A percentile compares a stretch with the other conserved stretches of the same genome.
These are phyloP conservation scores for Grosmannia clavigera DNA, from an alignment of 2,329 filamentous ascomycete genomes.

Conservation along the genomic window DNA sequence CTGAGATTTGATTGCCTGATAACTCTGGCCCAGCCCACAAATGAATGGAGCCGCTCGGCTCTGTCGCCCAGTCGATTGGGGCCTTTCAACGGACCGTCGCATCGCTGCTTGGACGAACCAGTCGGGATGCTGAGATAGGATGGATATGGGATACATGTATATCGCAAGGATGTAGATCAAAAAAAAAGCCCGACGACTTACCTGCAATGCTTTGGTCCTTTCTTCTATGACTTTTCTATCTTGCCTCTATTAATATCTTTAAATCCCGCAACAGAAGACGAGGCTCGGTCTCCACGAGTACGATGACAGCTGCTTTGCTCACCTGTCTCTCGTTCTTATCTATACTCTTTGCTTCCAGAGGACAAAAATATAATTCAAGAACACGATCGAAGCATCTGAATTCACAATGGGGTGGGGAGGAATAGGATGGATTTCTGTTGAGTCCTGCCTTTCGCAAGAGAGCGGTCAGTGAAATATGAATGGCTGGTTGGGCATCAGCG, in stretches of 20 bases:
- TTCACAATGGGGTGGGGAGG: conserved; percentile 7
- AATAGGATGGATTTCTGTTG: conserved; percentile 6
- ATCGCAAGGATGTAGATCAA: neutral
- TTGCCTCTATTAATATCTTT: neutral
- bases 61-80: conserved; percentile 1
- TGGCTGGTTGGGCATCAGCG: conserved; percentile 22
- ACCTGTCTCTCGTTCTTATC: neutral
- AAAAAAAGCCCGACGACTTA: neutral
- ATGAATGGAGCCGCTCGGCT: neutral
- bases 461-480: conserved; percentile 21
- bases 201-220: neutral
- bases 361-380: neutral
- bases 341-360: neutral
- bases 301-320: neutral
- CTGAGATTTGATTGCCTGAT: neutral
- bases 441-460: conserved; percentile 10
- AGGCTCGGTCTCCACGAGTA: neutral
- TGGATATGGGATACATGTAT: neutral
- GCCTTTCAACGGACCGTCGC: neutral
- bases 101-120: neutral
- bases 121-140: neutral
- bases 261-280: neutral
- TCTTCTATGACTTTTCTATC: neutral
- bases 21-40: conserved; percentile 1
- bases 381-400: neutral